Conservation (phyloP, 2,329 filamentous ascomycete genomes). For the Aspergillus sp. region DNA sequence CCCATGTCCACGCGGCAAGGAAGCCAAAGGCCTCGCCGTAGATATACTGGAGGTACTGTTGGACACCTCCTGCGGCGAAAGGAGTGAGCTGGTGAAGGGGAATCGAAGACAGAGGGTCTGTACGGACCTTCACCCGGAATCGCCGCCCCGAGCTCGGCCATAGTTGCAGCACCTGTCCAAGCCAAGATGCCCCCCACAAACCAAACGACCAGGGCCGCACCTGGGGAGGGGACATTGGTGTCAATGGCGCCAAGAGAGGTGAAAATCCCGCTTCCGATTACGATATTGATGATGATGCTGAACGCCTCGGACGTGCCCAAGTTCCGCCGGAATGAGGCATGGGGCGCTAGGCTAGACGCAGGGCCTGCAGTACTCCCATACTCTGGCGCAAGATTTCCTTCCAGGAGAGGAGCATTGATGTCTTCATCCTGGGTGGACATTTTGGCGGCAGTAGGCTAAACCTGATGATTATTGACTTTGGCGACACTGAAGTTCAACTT, state of each 20-base stretch:
- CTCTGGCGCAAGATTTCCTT: background rate
- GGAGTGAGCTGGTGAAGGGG: background rate
- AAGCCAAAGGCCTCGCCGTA: conserved; percentile 21
- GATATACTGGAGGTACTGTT: conserved; percentile 20
- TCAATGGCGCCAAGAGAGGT: conserved; percentile 21
- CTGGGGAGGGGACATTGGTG: conserved; percentile 21
- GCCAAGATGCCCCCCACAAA: conserved; percentile 19
- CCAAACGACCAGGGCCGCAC: conserved; percentile 19
- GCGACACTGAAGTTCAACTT: too few species aligned
- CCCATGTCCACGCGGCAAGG: conserved; percentile 22
- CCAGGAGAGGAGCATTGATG: background rate
- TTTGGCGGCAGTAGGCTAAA: background rate
- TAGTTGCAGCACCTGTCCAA: conserved; percentile 20
- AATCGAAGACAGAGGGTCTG: too few species aligned
- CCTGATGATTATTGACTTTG: background rate
- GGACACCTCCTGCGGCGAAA: conserved; percentile 8
- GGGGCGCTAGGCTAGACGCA: background rate
- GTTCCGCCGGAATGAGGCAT: conserved; percentile 14
- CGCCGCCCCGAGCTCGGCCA: conserved; percentile 21
- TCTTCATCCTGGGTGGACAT: background rate
- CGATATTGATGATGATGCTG: conserved; percentile 23
- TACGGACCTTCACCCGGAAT: conserved; percentile 20
- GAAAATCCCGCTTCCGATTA: conserved; percentile 21
- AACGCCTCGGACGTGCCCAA: conserved; percentile 21
- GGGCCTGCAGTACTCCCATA: background rate